These are phyloP conservation scores for Arachis monticola DNA, from an alignment of 331 rosid genomes.

Conservation along the genomic window DNA sequence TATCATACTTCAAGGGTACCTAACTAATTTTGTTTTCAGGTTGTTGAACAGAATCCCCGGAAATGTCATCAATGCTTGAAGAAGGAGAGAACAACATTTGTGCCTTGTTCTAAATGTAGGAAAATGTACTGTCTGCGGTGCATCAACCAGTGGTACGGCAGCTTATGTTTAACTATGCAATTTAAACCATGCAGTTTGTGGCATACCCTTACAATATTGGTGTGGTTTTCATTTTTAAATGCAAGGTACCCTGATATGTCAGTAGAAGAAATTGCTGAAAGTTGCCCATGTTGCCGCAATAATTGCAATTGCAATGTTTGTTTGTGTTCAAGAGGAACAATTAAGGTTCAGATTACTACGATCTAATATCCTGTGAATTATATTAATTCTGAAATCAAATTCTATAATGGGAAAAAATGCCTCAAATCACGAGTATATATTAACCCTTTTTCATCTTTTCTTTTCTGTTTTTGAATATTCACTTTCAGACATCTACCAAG, in stretches of 20 bases:
- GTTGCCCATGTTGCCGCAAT: conserved; percentile 72
- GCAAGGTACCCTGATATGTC: conserved; percentile 73
- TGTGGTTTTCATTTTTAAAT: conserved; percentile 23
- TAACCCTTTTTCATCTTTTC: conserved; percentile 25
- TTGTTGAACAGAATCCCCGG: conserved; percentile 27
- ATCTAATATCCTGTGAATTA: not conserved
- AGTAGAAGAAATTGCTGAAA: conserved; percentile 49
- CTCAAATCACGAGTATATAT: not conserved
- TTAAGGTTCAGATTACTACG: conserved; percentile 55
- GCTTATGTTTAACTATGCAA: conserved; percentile 9
- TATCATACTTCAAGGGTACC: conserved; percentile 18
- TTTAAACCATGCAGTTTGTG: conserved; percentile 1
- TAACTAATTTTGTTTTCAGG: conserved; percentile 42
- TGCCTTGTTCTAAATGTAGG: conserved; percentile 58
- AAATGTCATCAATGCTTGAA: conserved; percentile 74
- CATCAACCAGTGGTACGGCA: conserved; percentile 58
- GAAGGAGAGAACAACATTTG: conserved; percentile 38
- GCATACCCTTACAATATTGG: not conserved
- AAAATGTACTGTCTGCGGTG: conserved; percentile 63
- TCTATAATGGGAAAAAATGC: conserved; percentile 21
- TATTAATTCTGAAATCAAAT: not conserved
- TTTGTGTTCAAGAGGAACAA: conserved; percentile 60
- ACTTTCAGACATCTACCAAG: conserved; percentile 61
- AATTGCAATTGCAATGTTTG: conserved; percentile 86
- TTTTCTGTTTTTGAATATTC: not conserved